Percentiles rank a stretch among this genome's conserved stretches.
phyloP scores from a whole-genome alignment of 192 early-diverging fungal species.

The Coemansia sp. region DNA sequence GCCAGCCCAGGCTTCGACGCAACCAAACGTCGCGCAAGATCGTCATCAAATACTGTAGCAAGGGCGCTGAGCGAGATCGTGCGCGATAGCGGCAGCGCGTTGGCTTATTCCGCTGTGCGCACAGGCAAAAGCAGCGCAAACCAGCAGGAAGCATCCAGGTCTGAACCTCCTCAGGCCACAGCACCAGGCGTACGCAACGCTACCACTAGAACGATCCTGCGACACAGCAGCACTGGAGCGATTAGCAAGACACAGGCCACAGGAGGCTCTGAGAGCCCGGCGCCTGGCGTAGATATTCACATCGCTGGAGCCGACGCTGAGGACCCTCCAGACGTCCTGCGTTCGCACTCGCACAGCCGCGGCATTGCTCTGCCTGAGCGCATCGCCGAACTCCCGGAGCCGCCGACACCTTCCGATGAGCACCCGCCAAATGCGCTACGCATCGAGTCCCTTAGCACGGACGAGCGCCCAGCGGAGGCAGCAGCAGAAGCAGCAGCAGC shows the following conservation, averaged over 20 bases:
- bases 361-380: constrained; percentile 27
- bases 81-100: constrained; percentile 28
- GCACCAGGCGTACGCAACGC: background rate
- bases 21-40: constrained; percentile 35
- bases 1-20: constrained; percentile 25
- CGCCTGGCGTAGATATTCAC: background rate
- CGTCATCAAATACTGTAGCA: constrained; percentile 48
- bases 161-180: constrained; percentile 13
- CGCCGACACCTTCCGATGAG: constrained; percentile 22
- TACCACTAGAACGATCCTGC: constrained; percentile 22
- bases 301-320: background rate
- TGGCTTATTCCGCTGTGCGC: constrained; percentile 6
- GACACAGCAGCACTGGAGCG: constrained; percentile 49
- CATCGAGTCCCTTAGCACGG: constrained; percentile 7
- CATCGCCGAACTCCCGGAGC: constrained; percentile 32
- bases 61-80: constrained; percentile 50
- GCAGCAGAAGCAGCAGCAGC: background rate
- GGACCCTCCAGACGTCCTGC: constrained; percentile 31
- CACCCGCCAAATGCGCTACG: constrained; percentile 26
- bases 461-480: background rate
- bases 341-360: constrained; percentile 42
- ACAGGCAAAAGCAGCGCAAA: background rate
- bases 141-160: constrained; percentile 4
- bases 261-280: background rate
- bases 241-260: constrained; percentile 26